These are phyloP conservation scores for Leishmania mexicana DNA, from an alignment of 208 protist genomes.

Conservation along the genomic window DNA sequence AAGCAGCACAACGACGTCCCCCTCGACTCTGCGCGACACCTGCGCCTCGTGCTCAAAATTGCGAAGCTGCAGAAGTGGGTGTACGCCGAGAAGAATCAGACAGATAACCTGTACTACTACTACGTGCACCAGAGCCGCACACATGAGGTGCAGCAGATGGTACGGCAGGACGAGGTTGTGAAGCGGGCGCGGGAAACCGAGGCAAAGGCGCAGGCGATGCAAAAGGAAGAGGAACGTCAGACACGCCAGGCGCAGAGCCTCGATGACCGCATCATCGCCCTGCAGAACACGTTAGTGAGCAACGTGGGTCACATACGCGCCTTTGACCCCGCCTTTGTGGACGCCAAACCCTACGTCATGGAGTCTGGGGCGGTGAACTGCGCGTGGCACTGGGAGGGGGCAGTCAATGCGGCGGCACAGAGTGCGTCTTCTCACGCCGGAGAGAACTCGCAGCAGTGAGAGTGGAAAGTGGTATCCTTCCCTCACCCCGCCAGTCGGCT, in stretches of 20 bases:
- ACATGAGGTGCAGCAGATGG: constrained; percentile 85
- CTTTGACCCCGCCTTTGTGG: constrained; percentile 68
- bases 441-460: background rate
- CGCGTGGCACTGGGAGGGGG: constrained; percentile 64
- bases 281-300: constrained; percentile 63
- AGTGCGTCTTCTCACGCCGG: background rate
- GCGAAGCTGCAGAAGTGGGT: constrained; percentile 88
- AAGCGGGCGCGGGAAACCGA: constrained; percentile 58
- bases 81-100: constrained; percentile 92
- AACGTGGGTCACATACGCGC: constrained; percentile 70
- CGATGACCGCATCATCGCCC: constrained; percentile 62
- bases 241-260: constrained; percentile 31
- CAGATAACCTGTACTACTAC: constrained; percentile 89
- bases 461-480: background rate
- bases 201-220: constrained; percentile 25
- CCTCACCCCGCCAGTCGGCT: background rate
- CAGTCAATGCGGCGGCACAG: background rate
- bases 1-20: constrained; percentile 89
- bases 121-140: constrained; percentile 84
- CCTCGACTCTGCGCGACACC: constrained; percentile 86
- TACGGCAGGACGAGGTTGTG: constrained; percentile 60
- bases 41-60: constrained; percentile 86
- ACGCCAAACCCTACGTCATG: constrained; percentile 67
- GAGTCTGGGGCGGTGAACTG: constrained; percentile 74
- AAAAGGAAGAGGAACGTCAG: constrained; percentile 7